These are phyloP conservation scores for Aspergillus baeticus DNA, from an alignment of 495 filamentous ascomycete genomes.

Conservation along the genomic window DNA sequence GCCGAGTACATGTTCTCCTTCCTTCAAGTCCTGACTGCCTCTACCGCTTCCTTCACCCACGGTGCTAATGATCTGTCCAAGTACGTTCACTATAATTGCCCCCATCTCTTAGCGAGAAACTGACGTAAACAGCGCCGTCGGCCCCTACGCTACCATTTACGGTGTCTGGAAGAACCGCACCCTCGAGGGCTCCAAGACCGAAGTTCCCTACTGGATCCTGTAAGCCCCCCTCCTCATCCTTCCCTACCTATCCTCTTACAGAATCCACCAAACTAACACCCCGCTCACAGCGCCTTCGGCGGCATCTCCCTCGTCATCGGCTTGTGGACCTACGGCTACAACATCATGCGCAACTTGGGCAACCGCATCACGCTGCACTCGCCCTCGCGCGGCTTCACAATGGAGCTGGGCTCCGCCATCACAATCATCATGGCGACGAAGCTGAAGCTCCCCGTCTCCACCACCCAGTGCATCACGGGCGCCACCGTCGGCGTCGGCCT, in stretches of 20 bases:
- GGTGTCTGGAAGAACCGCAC: conserved; percentile 10
- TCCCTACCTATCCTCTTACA: background rate
- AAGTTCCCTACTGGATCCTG: conserved; percentile 22
- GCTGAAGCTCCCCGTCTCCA: conserved; percentile 26
- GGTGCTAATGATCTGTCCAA: conserved; percentile 24
- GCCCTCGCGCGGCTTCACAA: conserved; percentile 19
- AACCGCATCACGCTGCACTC: conserved; percentile 21
- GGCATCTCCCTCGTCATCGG: conserved; percentile 17
- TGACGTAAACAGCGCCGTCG: conserved; percentile 11
- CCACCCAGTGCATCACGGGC: conserved; percentile 60
- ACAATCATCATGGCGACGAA: conserved; percentile 19
- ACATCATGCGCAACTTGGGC: conserved; percentile 23
- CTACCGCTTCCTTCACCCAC: conserved; percentile 19
- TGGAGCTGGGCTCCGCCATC: conserved; percentile 21
- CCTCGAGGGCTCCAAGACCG: conserved; percentile 11
- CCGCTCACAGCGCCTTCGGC: conserved; percentile 13
- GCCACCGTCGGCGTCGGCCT: conserved; percentile 63
- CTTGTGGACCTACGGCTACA: conserved; percentile 25
- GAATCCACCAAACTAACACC: too few relatives aligned
- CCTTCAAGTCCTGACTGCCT: conserved; percentile 18
- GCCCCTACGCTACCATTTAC: conserved; percentile 22
- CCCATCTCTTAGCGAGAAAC: background rate
- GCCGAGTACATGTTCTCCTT: conserved; percentile 22
- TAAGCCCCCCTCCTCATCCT: background rate
- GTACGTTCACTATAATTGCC: conserved; percentile 6